A percentile compares a stretch with the other conserved stretches of the same genome.
Conservation (phyloP, 345 rosid species). For the Noccaea caerulescens region DNA sequence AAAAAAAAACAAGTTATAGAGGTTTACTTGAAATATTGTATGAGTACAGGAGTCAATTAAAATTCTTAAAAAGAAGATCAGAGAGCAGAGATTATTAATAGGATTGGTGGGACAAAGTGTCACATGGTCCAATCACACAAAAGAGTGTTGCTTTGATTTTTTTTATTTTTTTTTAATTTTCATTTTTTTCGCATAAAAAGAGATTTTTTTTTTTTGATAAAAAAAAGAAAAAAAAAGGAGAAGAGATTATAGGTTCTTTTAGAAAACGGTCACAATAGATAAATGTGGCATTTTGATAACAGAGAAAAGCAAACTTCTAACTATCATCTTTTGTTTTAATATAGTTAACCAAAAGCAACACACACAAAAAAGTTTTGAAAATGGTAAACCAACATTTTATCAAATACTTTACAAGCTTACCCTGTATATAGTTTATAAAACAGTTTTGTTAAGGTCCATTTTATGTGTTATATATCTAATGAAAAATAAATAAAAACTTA, state of each 20-base stretch:
- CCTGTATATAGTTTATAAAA: background rate
- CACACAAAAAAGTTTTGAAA: too few relatives aligned
- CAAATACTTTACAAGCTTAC: background rate
- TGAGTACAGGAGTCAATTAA: background rate
- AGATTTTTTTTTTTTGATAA: too few relatives aligned
- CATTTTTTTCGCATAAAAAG: too few relatives aligned
- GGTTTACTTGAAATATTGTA: background rate
- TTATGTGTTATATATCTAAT: background rate
- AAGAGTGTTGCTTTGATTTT: too few relatives aligned
- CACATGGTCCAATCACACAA: too few relatives aligned
- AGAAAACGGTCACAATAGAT: background rate
- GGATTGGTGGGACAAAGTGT: too few relatives aligned
- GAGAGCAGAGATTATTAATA: background rate
- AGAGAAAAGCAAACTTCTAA: slow-evolving; percentile 1
- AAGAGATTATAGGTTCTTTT: background rate
- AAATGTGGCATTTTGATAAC: slow-evolving; percentile 3
- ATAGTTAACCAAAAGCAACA: background rate
- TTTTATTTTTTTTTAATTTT: too few relatives aligned
- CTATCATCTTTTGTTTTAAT: background rate
- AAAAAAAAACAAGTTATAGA: background rate
- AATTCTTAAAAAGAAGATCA: background rate
- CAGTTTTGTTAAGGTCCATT: background rate
- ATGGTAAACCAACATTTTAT: background rate
- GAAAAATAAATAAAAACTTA: slow-evolving; percentile 36
- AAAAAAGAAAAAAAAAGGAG: too few relatives aligned